Evolutionary conservation across 2,329 filamentous ascomycete genomes (phyloP).

Genomic region (Lojkania enalia): DNA sequence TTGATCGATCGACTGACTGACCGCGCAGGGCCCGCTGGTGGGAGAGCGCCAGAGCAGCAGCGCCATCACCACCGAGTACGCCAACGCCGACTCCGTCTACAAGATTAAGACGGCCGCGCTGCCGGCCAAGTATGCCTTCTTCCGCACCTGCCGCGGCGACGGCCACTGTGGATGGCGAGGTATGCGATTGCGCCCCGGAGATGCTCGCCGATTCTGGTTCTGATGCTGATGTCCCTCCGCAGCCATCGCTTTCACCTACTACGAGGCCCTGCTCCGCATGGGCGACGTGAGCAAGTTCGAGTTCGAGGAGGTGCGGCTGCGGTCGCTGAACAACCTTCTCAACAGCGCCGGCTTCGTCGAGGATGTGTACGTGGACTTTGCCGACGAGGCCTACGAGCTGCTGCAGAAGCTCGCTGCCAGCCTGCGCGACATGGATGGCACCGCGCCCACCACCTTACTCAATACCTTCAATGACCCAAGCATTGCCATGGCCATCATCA

Average conservation of each 20-base stretch:
- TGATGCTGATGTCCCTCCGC: conserved; percentile 33
- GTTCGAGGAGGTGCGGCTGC: conserved; percentile 72
- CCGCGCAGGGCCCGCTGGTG: conserved; percentile 76
- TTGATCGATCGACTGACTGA: conserved; percentile 17
- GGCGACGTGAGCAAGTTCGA: conserved; percentile 67
- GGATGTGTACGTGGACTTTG: conserved; percentile 80
- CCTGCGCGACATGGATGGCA: conserved; percentile 59
- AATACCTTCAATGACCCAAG: conserved; percentile 74
- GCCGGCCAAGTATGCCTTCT: conserved; percentile 81
- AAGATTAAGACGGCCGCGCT: conserved; percentile 85
- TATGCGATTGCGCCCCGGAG: conserved; percentile 53
- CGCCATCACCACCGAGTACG: conserved; percentile 81
- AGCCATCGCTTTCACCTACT: conserved; percentile 94
- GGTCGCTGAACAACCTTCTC: conserved; percentile 70
- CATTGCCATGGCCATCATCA: conserved; percentile 76
- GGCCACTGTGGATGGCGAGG: conserved; percentile 98
- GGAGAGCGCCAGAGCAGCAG: conserved; percentile 76
- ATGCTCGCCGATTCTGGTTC: conserved; percentile 1
- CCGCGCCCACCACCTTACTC: conserved; percentile 57
- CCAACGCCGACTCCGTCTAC: conserved; percentile 81
- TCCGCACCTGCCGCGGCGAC: conserved; percentile 85
- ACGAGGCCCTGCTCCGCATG: conserved; percentile 76
- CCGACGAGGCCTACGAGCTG: conserved; percentile 71
- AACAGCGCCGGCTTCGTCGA: conserved; percentile 68
- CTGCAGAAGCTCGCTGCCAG: conserved; percentile 65